A percentile compares a stretch with the other conserved stretches of the same genome.
Conservation (phyloP, 2,329 filamentous ascomycete genomes). For the Claviceps monticola region DNA sequence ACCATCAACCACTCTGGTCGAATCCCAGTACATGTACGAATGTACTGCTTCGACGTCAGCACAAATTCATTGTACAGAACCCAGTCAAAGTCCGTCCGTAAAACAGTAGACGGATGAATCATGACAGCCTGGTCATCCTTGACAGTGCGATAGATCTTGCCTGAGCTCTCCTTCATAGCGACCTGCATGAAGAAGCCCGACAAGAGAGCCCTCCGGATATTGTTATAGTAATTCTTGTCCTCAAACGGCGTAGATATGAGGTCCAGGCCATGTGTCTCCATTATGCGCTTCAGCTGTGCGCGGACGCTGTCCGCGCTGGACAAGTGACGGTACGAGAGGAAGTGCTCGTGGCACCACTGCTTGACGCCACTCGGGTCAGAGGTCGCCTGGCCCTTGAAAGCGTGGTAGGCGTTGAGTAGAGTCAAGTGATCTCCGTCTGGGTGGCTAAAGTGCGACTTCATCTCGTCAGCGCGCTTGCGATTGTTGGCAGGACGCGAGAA, state of each 20-base stretch:
- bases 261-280: constrained; percentile 82
- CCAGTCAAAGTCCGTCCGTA: constrained; percentile 86
- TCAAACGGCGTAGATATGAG: constrained; percentile 81
- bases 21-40: constrained; percentile 82
- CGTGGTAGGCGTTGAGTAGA: constrained; percentile 94
- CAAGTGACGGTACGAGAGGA: constrained; percentile 76
- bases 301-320: constrained; percentile 92
- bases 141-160: constrained; percentile 87
- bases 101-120: constrained; percentile 83
- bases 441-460: constrained; percentile 90
- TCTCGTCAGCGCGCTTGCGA: constrained; percentile 87
- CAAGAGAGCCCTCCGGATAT: constrained; percentile 84
- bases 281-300: constrained; percentile 81
- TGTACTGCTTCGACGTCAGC: constrained; percentile 94
- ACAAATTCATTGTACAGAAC: constrained; percentile 98
- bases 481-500: constrained; percentile 78
- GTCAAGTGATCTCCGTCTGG: constrained; percentile 91
- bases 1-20: constrained; percentile 90
- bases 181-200: constrained; percentile 99
- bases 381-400: constrained; percentile 64
- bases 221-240: constrained; percentile 95
- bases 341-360: constrained; percentile 95
- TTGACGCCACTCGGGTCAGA: constrained; percentile 54
- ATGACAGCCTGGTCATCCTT: constrained; percentile 94
- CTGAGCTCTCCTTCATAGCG: constrained; percentile 77